Evolutionary conservation across 2,329 filamentous ascomycete species (phyloP).

Genomic region (Fusarium verrucosum): DNA sequence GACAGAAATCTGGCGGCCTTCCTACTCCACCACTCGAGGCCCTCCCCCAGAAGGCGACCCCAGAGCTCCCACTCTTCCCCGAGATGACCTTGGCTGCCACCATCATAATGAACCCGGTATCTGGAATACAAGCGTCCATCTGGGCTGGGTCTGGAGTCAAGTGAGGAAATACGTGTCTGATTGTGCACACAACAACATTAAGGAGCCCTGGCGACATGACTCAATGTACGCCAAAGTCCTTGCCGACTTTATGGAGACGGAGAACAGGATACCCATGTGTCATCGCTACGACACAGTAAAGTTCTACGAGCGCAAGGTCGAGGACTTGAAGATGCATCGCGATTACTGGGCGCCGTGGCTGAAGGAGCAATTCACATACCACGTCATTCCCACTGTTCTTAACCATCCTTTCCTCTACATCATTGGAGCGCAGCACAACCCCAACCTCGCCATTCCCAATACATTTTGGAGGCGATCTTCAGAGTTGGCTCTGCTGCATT

Average conservation of each 20-base stretch:
- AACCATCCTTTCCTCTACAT: conserved; percentile 65
- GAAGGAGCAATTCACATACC: conserved; percentile 63
- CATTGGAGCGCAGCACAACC: conserved; percentile 60
- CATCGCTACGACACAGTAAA: conserved; percentile 63
- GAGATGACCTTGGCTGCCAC: conserved; percentile 56
- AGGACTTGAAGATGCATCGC: conserved; percentile 56
- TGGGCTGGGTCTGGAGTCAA: conserved; percentile 62
- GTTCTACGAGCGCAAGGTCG: conserved; percentile 59
- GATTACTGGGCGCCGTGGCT: conserved; percentile 63
- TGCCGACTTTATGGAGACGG: conserved; percentile 61
- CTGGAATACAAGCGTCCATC: conserved; percentile 60
- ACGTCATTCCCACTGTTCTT: conserved; percentile 60
- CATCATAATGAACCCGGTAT: conserved; percentile 55
- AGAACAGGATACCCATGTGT: conserved; percentile 59
- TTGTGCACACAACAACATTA: conserved; percentile 57
- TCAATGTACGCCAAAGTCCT: conserved; percentile 61
- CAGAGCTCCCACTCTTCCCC: conserved; percentile 54
- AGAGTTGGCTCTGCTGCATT: conserved; percentile 60
- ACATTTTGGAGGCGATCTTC: conserved; percentile 64
- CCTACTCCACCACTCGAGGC: conserved; percentile 41
- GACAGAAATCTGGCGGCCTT: conserved; percentile 54
- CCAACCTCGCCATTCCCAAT: conserved; percentile 62
- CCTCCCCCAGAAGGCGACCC: conserved; percentile 43
- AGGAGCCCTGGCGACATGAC: conserved; percentile 62
- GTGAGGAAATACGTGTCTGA: conserved; percentile 58